Percentiles rank a stretch among this genome's conserved stretches.
phyloP scores from a whole-genome alignment of 2,329 filamentous ascomycete species.

The Coniochaeta pulveracea region DNA sequence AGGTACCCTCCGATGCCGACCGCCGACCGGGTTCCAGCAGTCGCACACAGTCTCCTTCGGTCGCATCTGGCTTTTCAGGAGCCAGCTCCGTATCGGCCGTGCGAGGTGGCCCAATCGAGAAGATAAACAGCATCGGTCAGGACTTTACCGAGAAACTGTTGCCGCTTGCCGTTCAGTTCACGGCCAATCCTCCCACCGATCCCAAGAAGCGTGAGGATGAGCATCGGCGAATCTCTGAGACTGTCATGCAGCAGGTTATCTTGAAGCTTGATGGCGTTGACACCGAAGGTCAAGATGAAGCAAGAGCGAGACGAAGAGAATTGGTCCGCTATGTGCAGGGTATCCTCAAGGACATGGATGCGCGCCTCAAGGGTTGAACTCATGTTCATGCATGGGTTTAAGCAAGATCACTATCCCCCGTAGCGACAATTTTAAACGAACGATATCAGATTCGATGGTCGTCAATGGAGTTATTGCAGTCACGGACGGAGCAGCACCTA shows the following conservation, averaged over 20 bases:
- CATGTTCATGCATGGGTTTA: too few species aligned
- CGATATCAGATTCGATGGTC: too few species aligned
- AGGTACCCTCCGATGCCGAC: conserved; percentile 22
- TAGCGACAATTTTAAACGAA: too few species aligned
- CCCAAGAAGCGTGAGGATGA: conserved; percentile 59
- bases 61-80: conserved; percentile 17
- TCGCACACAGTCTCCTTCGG: conserved; percentile 24
- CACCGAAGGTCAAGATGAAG: conserved; percentile 55
- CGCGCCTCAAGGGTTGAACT: conserved; percentile 11
- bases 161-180: conserved; percentile 54
- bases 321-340: conserved; percentile 62
- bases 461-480: too few species aligned
- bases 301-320: conserved; percentile 56
- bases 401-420: too few species aligned
- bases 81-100: conserved; percentile 19
- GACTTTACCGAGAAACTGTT: conserved; percentile 54
- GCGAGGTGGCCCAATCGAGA: conserved; percentile 37
- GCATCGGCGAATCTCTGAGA: conserved; percentile 65
- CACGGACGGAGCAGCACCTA: too few species aligned
- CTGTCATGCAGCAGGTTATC: conserved; percentile 62
- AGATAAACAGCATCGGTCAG: conserved; percentile 53
- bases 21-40: conserved; percentile 21
- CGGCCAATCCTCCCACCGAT: conserved; percentile 50
- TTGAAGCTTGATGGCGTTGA: conserved; percentile 71
- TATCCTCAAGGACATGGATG: conserved; percentile 54